Evolutionary conservation across 2,329 filamentous ascomycete genomes (phyloP).

Genomic region (Coniochaeta sp.): DNA sequence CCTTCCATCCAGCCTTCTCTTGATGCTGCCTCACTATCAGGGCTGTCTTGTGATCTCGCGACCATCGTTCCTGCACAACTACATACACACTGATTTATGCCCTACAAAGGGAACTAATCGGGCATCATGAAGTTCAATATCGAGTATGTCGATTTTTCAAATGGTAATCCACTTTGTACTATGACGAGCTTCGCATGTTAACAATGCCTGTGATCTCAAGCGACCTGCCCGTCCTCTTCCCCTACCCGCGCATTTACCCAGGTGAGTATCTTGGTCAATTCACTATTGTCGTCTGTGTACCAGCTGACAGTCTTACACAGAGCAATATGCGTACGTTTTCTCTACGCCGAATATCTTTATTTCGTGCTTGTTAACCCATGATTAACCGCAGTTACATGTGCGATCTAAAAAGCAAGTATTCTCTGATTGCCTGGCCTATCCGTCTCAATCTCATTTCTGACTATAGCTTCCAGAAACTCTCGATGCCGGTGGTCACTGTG

Average conservation of each 20-base stretch:
- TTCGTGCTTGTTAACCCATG: neutral
- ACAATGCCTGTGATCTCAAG: conserved; percentile 20
- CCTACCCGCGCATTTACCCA: conserved; percentile 52
- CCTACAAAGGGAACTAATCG: neutral
- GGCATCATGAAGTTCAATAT: conserved; percentile 44
- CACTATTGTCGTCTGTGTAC: neutral
- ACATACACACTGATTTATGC: neutral
- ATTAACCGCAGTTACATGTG: conserved; percentile 41
- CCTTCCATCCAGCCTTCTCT: neutral
- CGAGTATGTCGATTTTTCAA: conserved; percentile 26
- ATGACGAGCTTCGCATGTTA: neutral
- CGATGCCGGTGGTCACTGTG: conserved; percentile 89
- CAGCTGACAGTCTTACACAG: conserved; percentile 10
- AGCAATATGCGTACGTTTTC: conserved; percentile 20
- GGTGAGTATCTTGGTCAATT: conserved; percentile 24
- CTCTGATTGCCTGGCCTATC: neutral
- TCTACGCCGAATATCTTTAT: conserved; percentile 6
- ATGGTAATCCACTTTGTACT: neutral
- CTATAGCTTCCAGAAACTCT: conserved; percentile 52
- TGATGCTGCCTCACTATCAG: neutral
- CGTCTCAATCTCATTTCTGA: conserved; percentile 4
- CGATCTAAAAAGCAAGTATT: conserved; percentile 42
- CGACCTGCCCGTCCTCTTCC: conserved; percentile 49
- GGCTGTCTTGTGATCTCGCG: neutral
- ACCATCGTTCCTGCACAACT: neutral